Evolutionary conservation across 768 basidiomycete genomes (phyloP).

Genomic region (Amanita pseudoporphyria): DNA sequence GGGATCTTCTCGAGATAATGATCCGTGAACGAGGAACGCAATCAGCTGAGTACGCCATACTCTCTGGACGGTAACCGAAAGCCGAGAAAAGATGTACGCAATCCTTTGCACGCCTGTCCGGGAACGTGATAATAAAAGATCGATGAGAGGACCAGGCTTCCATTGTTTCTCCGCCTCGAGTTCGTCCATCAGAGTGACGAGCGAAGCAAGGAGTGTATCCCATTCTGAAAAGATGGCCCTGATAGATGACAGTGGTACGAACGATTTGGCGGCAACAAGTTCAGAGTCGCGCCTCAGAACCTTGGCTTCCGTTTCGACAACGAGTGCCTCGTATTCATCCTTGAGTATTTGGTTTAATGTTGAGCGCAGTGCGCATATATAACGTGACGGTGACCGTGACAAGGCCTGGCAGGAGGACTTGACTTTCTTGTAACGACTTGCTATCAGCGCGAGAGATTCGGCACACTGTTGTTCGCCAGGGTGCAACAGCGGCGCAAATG

Average conservation of each 20-base stretch:
- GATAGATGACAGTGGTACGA: conserved; percentile 79
- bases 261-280: conserved; percentile 72
- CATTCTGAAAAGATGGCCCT: conserved; percentile 80
- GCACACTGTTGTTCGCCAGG: conserved; percentile 84
- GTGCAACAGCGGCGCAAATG: conserved; percentile 66
- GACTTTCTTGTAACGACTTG: conserved; percentile 65
- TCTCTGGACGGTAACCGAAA: conserved; percentile 69
- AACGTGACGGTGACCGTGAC: conserved; percentile 56
- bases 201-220: conserved; percentile 76
- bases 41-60: conserved; percentile 82
- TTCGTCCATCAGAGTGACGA: conserved; percentile 54
- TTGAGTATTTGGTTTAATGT: conserved; percentile 65
- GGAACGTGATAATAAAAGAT: conserved; percentile 62
- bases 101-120: conserved; percentile 75
- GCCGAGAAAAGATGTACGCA: conserved; percentile 54
- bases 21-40: conserved; percentile 72
- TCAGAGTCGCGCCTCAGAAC: conserved; percentile 65
- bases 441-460: conserved; percentile 69
- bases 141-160: conserved; percentile 73
- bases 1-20: conserved; percentile 59
- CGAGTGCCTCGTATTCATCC: conserved; percentile 70
- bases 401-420: conserved; percentile 43
- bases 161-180: conserved; percentile 48
- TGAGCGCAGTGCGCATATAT: conserved; percentile 70
- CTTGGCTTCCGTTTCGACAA: conserved; percentile 74